These are phyloP conservation scores for Silene uniflora DNA, from an alignment of 148 eudicot genomes.

Conservation along the genomic window DNA sequence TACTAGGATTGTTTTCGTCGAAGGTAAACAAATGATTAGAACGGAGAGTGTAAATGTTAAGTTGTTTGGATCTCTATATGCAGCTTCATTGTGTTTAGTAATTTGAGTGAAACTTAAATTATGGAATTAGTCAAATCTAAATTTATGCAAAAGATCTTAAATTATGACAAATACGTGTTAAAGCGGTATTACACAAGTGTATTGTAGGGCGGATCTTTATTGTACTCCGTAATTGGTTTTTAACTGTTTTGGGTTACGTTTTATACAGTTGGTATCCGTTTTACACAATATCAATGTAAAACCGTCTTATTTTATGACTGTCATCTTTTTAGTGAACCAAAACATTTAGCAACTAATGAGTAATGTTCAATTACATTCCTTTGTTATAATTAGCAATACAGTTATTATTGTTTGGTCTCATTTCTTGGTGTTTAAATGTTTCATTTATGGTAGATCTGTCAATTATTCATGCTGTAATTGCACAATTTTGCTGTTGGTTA, in stretches of 20 bases:
- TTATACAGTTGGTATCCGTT: no score
- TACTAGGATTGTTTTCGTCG: no score
- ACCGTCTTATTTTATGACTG: no score
- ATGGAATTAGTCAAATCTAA: background rate
- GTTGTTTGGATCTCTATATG: slow-evolving; percentile 9
- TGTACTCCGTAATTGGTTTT: no score
- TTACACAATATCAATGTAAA: no score
- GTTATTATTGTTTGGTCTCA: background rate
- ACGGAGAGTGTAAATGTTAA: no score
- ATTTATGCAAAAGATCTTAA: background rate
- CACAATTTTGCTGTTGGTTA: background rate
- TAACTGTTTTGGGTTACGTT: no score
- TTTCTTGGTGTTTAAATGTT: background rate
- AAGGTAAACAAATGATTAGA: no score
- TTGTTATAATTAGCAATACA: background rate
- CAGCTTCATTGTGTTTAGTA: slow-evolving; percentile 6
- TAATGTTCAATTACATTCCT: background rate
- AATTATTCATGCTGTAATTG: background rate
- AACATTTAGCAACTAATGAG: no score
- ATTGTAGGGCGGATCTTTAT: no score
- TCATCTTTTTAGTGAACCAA: background rate
- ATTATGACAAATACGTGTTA: background rate
- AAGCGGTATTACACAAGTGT: no score
- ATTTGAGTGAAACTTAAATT: background rate
- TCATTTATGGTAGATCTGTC: slow-evolving; percentile 5